A percentile compares a stretch with the other conserved stretches of the same genome.
Conservation (phyloP, 1,284 basidiomycete species). For the Moesziomyces parantarcticus region DNA sequence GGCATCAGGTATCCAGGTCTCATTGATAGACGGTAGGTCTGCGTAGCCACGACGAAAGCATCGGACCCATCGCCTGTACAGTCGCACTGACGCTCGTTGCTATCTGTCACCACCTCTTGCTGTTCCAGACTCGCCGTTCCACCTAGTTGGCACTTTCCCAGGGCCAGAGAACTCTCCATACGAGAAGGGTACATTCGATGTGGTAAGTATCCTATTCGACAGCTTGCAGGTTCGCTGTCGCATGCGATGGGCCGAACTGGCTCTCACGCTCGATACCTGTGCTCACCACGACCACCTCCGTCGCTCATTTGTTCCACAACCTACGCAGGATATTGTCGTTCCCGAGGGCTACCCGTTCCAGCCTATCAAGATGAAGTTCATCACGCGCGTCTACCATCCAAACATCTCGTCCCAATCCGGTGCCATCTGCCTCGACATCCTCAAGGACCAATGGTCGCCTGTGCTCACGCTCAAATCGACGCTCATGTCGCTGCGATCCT, state of each 20-base stretch:
- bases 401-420: conserved; percentile 94
- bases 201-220: conserved; percentile 73
- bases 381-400: conserved; percentile 89
- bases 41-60: too few relatives aligned
- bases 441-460: conserved; percentile 71
- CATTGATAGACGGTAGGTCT: conserved; percentile 76
- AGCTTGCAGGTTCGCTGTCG: background rate
- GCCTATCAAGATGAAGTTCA: conserved; percentile 86
- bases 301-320: background rate
- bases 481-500: conserved; percentile 91
- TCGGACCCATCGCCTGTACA: too few relatives aligned
- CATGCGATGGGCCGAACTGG: background rate
- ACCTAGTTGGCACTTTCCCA: conserved; percentile 53
- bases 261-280: background rate
- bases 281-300: too few relatives aligned
- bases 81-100: too few relatives aligned
- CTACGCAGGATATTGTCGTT: conserved; percentile 85
- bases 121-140: conserved; percentile 40
- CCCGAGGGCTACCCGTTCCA: conserved; percentile 93
- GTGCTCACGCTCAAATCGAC: conserved; percentile 91
- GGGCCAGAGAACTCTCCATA: conserved; percentile 81
- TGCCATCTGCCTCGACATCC: conserved; percentile 84
- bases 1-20: conserved; percentile 83
- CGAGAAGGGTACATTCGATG: conserved; percentile 90
- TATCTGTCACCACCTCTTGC: background rate